phyloP scores from a whole-genome alignment of 768 basidiomycete genomes.

The Suillus tomentosus region DNA sequence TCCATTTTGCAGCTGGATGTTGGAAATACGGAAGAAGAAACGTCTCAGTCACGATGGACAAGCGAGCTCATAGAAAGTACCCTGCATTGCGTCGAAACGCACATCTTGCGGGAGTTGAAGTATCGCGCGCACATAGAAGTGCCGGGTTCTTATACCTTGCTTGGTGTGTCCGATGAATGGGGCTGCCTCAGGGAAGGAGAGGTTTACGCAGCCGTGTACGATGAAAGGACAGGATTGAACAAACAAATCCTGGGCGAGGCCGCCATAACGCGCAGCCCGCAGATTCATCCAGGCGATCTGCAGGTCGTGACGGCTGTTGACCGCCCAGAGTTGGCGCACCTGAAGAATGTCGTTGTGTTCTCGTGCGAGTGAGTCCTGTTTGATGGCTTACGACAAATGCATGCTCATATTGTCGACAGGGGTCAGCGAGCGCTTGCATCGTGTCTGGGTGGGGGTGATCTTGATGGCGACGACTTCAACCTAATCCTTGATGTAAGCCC shows the following conservation, averaged over 20 bases:
- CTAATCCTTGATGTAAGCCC: constrained; percentile 43
- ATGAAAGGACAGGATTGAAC: constrained; percentile 31
- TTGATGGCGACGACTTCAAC: constrained; percentile 56
- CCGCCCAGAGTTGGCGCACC: constrained; percentile 38
- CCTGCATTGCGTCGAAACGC: constrained; percentile 42
- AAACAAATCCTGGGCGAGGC: constrained; percentile 38
- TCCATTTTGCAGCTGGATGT: constrained; percentile 35
- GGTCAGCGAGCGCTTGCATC: constrained; percentile 47
- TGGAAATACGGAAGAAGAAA: constrained; percentile 19
- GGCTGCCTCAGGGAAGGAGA: constrained; percentile 46
- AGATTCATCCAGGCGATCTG: constrained; percentile 54
- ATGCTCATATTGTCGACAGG: constrained; percentile 24
- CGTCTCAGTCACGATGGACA: constrained; percentile 18
- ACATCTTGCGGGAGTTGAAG: constrained; percentile 54
- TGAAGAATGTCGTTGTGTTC: constrained; percentile 52
- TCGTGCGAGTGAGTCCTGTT: constrained; percentile 42
- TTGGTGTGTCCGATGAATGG: constrained; percentile 56
- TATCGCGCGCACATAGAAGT: constrained; percentile 52
- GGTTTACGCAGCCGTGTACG: constrained; percentile 45
- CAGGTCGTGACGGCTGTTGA: constrained; percentile 46
- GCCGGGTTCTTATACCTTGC: constrained; percentile 49
- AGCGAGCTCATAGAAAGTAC: constrained; percentile 40
- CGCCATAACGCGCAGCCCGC: constrained; percentile 52
- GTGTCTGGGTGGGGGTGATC: constrained; percentile 54
- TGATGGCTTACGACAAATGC: constrained; percentile 1